Conservation (phyloP, 2,329 filamentous ascomycete genomes). For the Clathrospora elynae region DNA sequence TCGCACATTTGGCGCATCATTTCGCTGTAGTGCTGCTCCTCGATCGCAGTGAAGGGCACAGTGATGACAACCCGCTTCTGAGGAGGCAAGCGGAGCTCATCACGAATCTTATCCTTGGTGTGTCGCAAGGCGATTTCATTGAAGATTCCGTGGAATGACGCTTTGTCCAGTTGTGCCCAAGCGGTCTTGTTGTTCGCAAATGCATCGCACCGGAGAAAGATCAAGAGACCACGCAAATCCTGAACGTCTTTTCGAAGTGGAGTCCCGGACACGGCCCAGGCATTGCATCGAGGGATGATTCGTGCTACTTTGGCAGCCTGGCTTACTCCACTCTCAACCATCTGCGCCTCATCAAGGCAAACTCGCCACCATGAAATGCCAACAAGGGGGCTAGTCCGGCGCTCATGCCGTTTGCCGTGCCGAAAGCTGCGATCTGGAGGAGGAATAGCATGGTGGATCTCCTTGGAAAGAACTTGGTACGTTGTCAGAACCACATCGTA, state of each 20-base stretch:
- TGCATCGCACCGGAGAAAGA: conserved; percentile 80
- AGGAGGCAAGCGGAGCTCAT: conserved; percentile 77
- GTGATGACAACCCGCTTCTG: conserved; percentile 88
- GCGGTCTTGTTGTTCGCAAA: conserved; percentile 67
- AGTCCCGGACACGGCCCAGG: conserved; percentile 92
- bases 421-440: conserved; percentile 74
- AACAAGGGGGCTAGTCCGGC: conserved; percentile 75
- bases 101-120: conserved; percentile 78
- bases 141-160: conserved; percentile 72
- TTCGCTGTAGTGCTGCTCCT: conserved; percentile 84
- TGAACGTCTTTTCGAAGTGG: conserved; percentile 79
- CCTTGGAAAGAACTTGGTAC: conserved; percentile 72
- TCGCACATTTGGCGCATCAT: conserved; percentile 77
- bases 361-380: conserved; percentile 88
- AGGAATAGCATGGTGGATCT: conserved; percentile 76
- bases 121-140: conserved; percentile 77
- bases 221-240: conserved; percentile 79
- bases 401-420: conserved; percentile 66
- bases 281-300: conserved; percentile 79
- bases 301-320: conserved; percentile 81
- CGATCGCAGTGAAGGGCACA: conserved; percentile 85
- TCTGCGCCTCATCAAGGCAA: conserved; percentile 77
- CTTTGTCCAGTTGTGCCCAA: conserved; percentile 73
- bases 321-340: conserved; percentile 88
- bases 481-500: conserved; percentile 67